Conservation (phyloP, 2,329 filamentous ascomycete species). For the Cryphonectria japonica region DNA sequence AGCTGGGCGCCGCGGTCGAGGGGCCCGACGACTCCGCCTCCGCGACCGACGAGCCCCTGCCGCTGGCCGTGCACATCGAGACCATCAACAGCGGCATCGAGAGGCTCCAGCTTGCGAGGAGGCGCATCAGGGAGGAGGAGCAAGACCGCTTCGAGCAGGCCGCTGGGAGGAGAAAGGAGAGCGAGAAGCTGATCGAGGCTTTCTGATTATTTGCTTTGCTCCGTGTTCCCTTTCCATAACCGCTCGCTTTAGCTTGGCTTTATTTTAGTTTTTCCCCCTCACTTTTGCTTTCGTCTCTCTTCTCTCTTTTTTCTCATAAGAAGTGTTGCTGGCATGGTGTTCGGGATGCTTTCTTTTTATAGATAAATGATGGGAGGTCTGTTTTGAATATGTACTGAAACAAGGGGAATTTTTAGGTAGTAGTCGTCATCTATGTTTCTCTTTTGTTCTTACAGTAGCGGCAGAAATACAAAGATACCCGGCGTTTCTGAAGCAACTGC, state of each 20-base stretch:
- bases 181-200: conserved; percentile 48
- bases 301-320: not conserved
- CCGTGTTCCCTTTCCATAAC: not conserved
- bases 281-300: not conserved
- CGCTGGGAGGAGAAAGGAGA: conserved; percentile 50
- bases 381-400: not conserved
- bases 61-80: conserved; percentile 74
- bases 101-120: conserved; percentile 67
- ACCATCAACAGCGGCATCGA: conserved; percentile 75
- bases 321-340: not conserved
- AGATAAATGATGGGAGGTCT: not conserved
- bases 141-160: conserved; percentile 59
- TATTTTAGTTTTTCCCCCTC: not conserved
- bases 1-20: conserved; percentile 71
- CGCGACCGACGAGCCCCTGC: conserved; percentile 50
- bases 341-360: not conserved
- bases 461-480: not conserved
- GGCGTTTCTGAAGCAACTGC: not conserved
- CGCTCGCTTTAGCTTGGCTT: not conserved
- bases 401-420: not conserved
- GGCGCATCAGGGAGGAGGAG: conserved; percentile 61
- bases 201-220: conserved; percentile 11
- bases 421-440: not conserved
- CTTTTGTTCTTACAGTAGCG: not conserved
- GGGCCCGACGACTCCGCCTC: conserved; percentile 61